Evolutionary conservation across 306 rosid genomes (phyloP).

Genomic region (Calophaca sinica): DNA sequence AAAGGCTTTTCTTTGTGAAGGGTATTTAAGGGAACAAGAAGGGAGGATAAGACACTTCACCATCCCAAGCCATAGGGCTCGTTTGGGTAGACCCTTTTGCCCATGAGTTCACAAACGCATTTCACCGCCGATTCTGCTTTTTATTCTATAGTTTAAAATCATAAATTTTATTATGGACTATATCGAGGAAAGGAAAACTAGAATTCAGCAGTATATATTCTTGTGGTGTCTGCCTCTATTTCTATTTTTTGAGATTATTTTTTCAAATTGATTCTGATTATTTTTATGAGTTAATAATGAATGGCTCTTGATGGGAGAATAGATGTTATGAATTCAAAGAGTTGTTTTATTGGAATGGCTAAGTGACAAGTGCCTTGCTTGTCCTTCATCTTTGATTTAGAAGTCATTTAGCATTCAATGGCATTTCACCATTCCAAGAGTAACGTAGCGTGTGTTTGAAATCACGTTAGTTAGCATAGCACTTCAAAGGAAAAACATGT

Average conservation of each 20-base stretch:
- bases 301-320: not conserved
- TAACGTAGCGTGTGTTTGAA: too few relatives aligned
- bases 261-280: constrained; percentile 5
- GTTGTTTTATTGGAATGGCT: not conserved
- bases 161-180: not conserved
- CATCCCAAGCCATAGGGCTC: constrained; percentile 79
- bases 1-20: constrained; percentile 72
- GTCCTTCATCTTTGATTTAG: not conserved
- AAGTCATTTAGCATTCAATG: too few relatives aligned
- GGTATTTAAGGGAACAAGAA: constrained; percentile 76
- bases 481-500: too few relatives aligned
- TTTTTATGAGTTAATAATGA: not conserved
- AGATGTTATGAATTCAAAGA: constrained; percentile 4
- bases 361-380: not conserved
- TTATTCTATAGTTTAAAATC: constrained; percentile 1
- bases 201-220: not conserved
- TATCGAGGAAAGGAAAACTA: not conserved
- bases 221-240: not conserved
- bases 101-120: constrained; percentile 46
- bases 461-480: too few relatives aligned
- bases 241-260: not conserved
- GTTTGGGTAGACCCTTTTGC: constrained; percentile 71
- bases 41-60: constrained; percentile 85
- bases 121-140: not conserved
- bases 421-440: too few relatives aligned